Percentiles rank a stretch among this genome's conserved stretches.
phyloP scores from a whole-genome alignment of 2,329 filamentous ascomycete species.

The Arthrobotrys musiformis region DNA sequence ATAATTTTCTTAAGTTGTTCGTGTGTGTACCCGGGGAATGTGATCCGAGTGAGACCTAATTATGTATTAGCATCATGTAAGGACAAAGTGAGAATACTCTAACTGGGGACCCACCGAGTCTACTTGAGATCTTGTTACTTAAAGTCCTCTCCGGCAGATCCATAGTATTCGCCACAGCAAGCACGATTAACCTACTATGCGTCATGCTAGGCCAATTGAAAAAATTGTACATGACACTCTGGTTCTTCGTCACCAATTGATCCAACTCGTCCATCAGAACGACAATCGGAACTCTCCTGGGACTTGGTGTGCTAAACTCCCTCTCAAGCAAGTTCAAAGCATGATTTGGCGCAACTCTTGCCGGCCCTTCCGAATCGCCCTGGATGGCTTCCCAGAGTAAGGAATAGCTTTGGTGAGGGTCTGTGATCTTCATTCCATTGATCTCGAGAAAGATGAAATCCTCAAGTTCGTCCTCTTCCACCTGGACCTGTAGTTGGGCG shows the following conservation, averaged over 20 bases:
- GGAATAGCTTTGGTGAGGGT: conserved; percentile 95
- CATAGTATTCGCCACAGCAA: conserved; percentile 99
- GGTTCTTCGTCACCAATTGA: conserved; percentile 96
- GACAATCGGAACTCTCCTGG: conserved; percentile 90
- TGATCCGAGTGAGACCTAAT: conserved; percentile 84
- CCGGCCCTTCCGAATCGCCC: conserved; percentile 69
- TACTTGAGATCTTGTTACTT: conserved; percentile 97
- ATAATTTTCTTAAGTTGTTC: conserved; percentile 98
- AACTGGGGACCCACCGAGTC: conserved; percentile 68
- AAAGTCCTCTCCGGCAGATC: conserved; percentile 94
- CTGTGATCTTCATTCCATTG: conserved; percentile 99
- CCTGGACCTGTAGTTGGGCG: conserved; percentile 84
- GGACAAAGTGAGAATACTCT: neutral
- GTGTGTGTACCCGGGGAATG: conserved; percentile 96
- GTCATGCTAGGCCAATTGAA: conserved; percentile 97
- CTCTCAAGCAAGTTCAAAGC: conserved; percentile 89
- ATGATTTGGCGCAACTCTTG: conserved; percentile 85
- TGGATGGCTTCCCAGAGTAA: conserved; percentile 95
- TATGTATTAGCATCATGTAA: conserved; percentile 4
- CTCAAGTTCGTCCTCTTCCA: conserved; percentile 88
- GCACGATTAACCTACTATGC: conserved; percentile 91
- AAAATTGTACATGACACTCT: conserved; percentile 99
- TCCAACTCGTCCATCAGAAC: conserved; percentile 99
- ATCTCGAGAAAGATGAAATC: conserved; percentile 99
- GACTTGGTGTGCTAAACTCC: conserved; percentile 91